Percentiles rank a stretch among this genome's conserved stretches.
These are phyloP conservation scores for Ophiocordyceps camponoti-rufipedis DNA, from an alignment of 2,329 filamentous ascomycete species.

Conservation along the genomic window DNA sequence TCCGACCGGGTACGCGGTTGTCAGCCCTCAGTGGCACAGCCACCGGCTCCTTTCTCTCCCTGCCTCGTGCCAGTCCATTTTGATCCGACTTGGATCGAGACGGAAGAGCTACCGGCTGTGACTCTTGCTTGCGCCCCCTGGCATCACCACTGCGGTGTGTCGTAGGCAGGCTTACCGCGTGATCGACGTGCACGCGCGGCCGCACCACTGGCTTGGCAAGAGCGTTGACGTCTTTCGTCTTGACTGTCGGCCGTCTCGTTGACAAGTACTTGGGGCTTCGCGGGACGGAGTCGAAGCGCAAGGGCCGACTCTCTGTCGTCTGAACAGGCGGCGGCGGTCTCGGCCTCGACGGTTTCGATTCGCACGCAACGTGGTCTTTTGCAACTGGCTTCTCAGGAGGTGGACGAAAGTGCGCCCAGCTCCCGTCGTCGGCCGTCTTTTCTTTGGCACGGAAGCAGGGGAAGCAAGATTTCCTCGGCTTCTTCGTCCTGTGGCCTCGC, in stretches of 20 bases:
- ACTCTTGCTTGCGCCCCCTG: not conserved
- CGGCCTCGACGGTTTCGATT: conserved; percentile 1
- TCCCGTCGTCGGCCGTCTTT: conserved; percentile 8
- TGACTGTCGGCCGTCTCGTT: not conserved
- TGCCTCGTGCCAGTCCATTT: not conserved
- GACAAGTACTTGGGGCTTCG: conserved; percentile 2
- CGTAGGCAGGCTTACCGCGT: not conserved
- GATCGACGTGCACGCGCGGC: not conserved
- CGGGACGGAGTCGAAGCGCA: not conserved
- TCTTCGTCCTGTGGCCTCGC: conserved; percentile 3
- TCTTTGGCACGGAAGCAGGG: conserved; percentile 11
- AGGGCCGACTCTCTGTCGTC: not conserved
- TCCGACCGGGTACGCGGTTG: not conserved
- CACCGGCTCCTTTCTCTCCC: not conserved
- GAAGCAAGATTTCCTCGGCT: conserved; percentile 8
- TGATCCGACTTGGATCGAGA: not conserved
- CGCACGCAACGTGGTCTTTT: not conserved
- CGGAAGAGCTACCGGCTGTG: not conserved
- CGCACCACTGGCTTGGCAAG: not conserved
- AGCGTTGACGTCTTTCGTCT: not conserved
- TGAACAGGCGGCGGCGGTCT: conserved; percentile 1
- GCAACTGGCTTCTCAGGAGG: conserved; percentile 1
- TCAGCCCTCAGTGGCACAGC: not conserved
- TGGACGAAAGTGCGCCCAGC: conserved; percentile 7
- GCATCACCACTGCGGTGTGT: not conserved